Conservation (phyloP, 2,329 filamentous ascomycete genomes). For the Huntiella moniliformis region DNA sequence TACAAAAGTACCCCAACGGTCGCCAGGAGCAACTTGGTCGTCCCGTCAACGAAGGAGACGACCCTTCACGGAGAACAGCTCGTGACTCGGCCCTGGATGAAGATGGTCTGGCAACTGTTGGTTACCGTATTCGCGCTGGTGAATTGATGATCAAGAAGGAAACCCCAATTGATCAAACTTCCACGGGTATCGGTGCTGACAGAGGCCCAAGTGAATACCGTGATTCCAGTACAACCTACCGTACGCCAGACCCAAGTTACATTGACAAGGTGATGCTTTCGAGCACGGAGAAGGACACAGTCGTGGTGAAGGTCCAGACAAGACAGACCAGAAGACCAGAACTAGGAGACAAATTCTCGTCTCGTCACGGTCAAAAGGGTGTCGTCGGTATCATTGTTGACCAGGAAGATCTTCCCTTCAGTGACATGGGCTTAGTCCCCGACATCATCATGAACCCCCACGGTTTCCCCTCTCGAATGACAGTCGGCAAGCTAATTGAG, state of each 20-base stretch:
- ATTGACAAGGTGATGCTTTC: constrained; percentile 95
- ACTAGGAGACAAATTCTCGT: constrained; percentile 96
- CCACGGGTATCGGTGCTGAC: constrained; percentile 51
- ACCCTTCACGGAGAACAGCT: constrained; percentile 39
- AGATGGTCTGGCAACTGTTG: constrained; percentile 82
- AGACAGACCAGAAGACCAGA: constrained; percentile 91
- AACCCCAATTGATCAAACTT: constrained; percentile 58
- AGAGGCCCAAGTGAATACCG: constrained; percentile 44
- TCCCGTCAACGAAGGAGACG: constrained; percentile 35
- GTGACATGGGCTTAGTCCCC: constrained; percentile 73
- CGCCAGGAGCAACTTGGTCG: constrained; percentile 48
- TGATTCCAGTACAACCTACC: constrained; percentile 58
- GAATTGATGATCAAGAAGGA: constrained; percentile 87
- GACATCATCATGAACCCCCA: constrained; percentile 99
- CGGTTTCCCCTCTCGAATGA: constrained; percentile 99
- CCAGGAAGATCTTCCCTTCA: constrained; percentile 93
- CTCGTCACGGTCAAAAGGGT: constrained; percentile 94
- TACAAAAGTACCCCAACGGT: constrained; percentile 80
- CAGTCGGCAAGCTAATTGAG: constrained; percentile 92
- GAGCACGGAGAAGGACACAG: constrained; percentile 67
- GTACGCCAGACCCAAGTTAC: constrained; percentile 65
- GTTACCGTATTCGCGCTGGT: constrained; percentile 55
- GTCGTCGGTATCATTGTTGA: constrained; percentile 93
- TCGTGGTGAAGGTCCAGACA: constrained; percentile 83
- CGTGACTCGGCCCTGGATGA: constrained; percentile 57